Conservation (phyloP, 768 basidiomycete genomes). For the Podaxis carcinomalis region DNA sequence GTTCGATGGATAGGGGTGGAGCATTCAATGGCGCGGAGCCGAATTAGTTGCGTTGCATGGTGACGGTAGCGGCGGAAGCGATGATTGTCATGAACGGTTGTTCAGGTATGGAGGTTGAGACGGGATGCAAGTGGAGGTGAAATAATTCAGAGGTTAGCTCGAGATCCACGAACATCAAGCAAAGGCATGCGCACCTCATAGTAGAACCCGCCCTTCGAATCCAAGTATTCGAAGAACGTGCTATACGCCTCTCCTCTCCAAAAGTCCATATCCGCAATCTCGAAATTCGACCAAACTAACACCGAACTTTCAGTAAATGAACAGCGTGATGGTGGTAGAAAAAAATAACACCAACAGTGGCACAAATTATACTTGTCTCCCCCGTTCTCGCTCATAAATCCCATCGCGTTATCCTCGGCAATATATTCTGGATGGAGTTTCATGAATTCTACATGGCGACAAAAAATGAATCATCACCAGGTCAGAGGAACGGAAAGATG, state of each 20-base stretch:
- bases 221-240: conserved; percentile 63
- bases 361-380: conserved; percentile 71
- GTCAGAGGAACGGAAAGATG: conserved; percentile 4
- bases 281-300: conserved; percentile 63
- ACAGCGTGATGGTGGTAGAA: background rate
- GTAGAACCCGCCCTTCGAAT: conserved; percentile 60
- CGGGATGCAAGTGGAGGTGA: background rate
- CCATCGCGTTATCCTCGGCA: conserved; percentile 53
- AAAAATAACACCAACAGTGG: conserved; percentile 46
- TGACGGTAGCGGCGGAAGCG: conserved; percentile 18
- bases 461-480: background rate
- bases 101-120: background rate
- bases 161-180: background rate
- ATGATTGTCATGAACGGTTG: conserved; percentile 16
- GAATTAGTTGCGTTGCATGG: conserved; percentile 32
- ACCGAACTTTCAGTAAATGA: background rate
- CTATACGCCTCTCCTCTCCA: conserved; percentile 64
- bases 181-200: conserved; percentile 47
- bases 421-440: conserved; percentile 50
- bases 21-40: conserved; percentile 22
- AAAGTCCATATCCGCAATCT: conserved; percentile 63
- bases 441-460: conserved; percentile 47
- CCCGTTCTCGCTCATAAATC: conserved; percentile 42
- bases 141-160: background rate
- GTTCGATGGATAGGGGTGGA: background rate